Evolutionary conservation across 495 filamentous ascomycete genomes (phyloP), one percentile per base, ranked within the genome.

Genomic region (Umbilicaria muhlenbergii): DNA sequence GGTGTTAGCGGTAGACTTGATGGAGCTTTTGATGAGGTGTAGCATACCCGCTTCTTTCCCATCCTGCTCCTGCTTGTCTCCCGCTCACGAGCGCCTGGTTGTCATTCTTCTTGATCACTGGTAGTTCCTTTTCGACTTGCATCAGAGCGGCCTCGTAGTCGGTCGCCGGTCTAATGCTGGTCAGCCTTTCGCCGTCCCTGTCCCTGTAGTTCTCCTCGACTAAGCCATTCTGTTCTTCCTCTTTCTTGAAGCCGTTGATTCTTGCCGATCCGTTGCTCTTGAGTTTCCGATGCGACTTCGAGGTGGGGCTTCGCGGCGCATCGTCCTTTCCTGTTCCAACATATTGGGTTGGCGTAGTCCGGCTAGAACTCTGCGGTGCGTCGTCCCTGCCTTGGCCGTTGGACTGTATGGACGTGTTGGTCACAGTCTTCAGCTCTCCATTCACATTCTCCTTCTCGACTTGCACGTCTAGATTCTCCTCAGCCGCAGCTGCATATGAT

Each of bases 41-140:
- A 12, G 1, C 50, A 36, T 54, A 58, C 55, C 49, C 49, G 57
- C 56, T 58, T 37, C 50, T 32, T 21, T 56, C 52, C 57, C 55
- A 59, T 13, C 50, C 36, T 24, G 56, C 53, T 38, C 56, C 57
- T 14, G 52, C 57, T 39, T 46, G 48, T 19, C 56, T 45, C 12
- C 55, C 57, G 40, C 57, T 59, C 11, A 59, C 52, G 14, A 58
- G 52, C 43, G 48, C 32, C 32, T 37, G 15, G 11, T 10, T 38
- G 42, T 18, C 32, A 19, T 34, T 36, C 28, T 17, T 31, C 15
- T 18, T 36, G 17, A 34, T 36, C 21, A 17, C 14, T 13, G 14
- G 44, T 33, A 34, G 18, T 19, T 34, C 48, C 54, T 10, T 49
- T 49, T 36, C 51, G 24, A 44, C 53, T 46, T 40, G 45, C 39